A percentile compares a stretch with the other conserved stretches of the same genome.
Evolutionary conservation across 116 monocot species (phyloP).

Genomic region (Dioscorea cayenensis): DNA sequence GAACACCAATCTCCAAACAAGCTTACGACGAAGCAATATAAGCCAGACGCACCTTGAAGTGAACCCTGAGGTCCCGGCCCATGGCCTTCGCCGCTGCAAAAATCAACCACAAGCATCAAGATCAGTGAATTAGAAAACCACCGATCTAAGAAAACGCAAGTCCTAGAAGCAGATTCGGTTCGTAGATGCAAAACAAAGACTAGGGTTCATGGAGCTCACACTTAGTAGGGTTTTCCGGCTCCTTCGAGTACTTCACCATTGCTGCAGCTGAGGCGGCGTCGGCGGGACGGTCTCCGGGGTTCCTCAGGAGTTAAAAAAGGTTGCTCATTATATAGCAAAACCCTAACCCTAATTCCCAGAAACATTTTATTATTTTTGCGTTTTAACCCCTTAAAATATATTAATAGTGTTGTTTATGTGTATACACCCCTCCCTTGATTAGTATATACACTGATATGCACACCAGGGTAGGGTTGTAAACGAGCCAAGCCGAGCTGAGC

Average conservation of each 20-base stretch:
- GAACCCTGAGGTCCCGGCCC: slow-evolving; percentile 12
- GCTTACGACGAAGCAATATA: neutral
- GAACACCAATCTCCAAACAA: neutral
- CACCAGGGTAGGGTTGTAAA: too few relatives aligned
- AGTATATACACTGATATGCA: too few relatives aligned
- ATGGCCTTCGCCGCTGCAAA: slow-evolving; percentile 13
- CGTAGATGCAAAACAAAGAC: neutral
- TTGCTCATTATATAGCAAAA: neutral
- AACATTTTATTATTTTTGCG: too few relatives aligned
- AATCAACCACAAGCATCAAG: neutral
- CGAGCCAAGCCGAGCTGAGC: too few relatives aligned
- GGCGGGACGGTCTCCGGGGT: neutral
- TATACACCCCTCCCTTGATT: too few relatives aligned
- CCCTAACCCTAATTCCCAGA: neutral
- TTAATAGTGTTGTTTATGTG: too few relatives aligned
- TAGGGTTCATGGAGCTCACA: slow-evolving; percentile 1
- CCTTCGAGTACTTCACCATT: slow-evolving; percentile 24
- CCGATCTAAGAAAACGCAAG: neutral
- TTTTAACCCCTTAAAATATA: too few relatives aligned
- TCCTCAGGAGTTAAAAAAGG: neutral
- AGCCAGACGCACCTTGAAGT: slow-evolving; percentile 6
- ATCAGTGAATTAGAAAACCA: neutral
- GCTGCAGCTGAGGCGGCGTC: neutral
- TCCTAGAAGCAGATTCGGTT: neutral
- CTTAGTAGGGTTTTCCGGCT: slow-evolving; percentile 14